These are phyloP conservation scores for Chaetomium fimeti DNA, from an alignment of 495 filamentous ascomycete genomes.

Conservation along the genomic window DNA sequence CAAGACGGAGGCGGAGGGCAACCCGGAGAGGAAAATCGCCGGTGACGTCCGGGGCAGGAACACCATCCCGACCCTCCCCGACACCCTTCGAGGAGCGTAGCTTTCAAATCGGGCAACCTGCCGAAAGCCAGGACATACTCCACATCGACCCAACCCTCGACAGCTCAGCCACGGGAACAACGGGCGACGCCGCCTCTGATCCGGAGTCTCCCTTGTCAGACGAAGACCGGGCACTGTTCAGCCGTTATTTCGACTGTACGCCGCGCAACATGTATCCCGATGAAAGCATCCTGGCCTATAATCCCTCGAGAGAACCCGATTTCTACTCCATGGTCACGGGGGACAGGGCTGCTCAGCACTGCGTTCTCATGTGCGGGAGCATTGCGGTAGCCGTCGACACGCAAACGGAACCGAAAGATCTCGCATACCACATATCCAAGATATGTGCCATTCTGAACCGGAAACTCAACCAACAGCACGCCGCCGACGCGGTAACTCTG, in stretches of 20 bases:
- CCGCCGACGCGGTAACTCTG: constrained; percentile 27
- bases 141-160: background rate
- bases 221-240: constrained; percentile 29
- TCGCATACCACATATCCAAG: constrained; percentile 34
- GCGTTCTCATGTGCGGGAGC: constrained; percentile 33
- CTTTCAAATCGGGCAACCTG: constrained; percentile 1
- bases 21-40: constrained; percentile 3
- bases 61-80: constrained; percentile 14
- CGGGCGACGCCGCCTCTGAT: background rate
- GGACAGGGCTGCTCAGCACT: constrained; percentile 29
- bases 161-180: background rate
- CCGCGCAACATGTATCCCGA: constrained; percentile 33
- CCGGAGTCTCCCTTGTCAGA: constrained; percentile 15
- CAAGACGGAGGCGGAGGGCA: constrained; percentile 17
- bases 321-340: constrained; percentile 25
- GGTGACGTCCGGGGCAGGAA: constrained; percentile 9
- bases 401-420: constrained; percentile 20
- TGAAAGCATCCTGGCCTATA: constrained; percentile 35
- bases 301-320: constrained; percentile 25
- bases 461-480: constrained; percentile 27
- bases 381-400: constrained; percentile 22
- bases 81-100: background rate
- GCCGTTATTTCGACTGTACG: constrained; percentile 23
- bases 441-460: constrained; percentile 34
- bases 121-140: background rate